Evolutionary conservation across 176 grass and related monocot species (phyloP).

Genomic region (Cenchrus purpureus): DNA sequence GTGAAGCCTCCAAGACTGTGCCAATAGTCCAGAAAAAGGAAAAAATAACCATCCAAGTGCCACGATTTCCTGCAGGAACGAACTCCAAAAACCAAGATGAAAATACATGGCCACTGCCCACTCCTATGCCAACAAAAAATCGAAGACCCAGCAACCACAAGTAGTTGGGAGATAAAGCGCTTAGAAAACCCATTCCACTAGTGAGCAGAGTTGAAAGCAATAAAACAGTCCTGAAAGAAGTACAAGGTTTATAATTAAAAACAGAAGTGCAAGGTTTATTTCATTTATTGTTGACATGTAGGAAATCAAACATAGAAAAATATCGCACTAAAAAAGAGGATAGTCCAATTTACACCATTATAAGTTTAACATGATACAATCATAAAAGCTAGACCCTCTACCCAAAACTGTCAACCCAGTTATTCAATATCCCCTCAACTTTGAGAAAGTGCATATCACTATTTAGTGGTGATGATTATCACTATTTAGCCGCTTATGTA

Average conservation of each 20-base stretch:
- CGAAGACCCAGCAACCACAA: conserved; percentile 55
- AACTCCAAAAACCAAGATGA: conserved; percentile 84
- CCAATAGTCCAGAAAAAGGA: conserved; percentile 66
- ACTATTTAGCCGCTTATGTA: background rate
- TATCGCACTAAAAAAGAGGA: background rate
- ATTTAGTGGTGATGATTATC: background rate
- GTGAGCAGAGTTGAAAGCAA: conserved; percentile 70
- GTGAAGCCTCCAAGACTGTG: conserved; percentile 66
- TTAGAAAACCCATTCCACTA: conserved; percentile 56
- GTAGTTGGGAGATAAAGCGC: conserved; percentile 71
- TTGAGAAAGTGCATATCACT: background rate
- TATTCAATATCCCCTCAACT: background rate
- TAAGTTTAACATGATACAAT: background rate
- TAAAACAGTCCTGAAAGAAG: conserved; percentile 63
- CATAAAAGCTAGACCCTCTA: background rate
- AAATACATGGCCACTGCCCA: conserved; percentile 62
- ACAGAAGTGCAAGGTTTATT: background rate
- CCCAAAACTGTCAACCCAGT: background rate
- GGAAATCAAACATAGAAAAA: background rate
- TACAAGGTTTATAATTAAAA: background rate
- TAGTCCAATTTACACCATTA: background rate
- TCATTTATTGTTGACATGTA: background rate
- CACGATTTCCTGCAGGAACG: conserved; percentile 64
- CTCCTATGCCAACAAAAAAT: conserved; percentile 69
- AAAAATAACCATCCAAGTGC: conserved; percentile 61